Base-by-base conservation (phyloP, 75 land plant species). In the Gnetum montanum region DNA sequence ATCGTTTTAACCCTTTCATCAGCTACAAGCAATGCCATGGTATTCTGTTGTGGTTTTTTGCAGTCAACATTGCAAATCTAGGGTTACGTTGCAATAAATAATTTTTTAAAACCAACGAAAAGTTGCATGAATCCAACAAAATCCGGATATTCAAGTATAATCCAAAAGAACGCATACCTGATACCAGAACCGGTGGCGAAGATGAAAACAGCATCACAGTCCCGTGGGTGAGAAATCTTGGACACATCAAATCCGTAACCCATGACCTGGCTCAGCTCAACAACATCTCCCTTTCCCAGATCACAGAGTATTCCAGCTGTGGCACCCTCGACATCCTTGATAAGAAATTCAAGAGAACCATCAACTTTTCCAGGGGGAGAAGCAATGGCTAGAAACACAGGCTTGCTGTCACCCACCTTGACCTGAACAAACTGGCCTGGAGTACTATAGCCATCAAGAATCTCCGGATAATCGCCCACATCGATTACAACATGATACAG, bases 101-200 rank as follows among this genome's bases (percentile, higher is more conserved):
- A n/a, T n/a, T n/a, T n/a, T n/a, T n/a, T n/a, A n/a, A n/a, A n/a
- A n/a, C n/a, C n/a, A n/a, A n/a, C n/a, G n/a, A n/a, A n/a, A n/a
- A n/a, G n/a, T n/a, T n/a, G n/a, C n/a, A n/a, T n/a, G n/a, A n/a
- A n/a, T n/a, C n/a, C n/a, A n/a, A n/a, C n/a, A n/a, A n/a, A n/a
- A n/a, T n/a, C n/a, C n/a, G n/a, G n/a, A n/a, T n/a, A n/a, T n/a
- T n/a, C n/a, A n/a, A n/a, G n/a, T n/a, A n/a, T n/a, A n/a, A n/a
- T n/a, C n/a, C n/a, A n/a, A n/a, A n/a, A n/a, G n/a, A n/a, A n/a
- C n/a, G n/a, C 49, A 35, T 33, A 93, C 95, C 96, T 95, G 58
- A 90, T 90, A 30, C 99, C 99, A 43, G 93, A 78, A 45, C 93
- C 99, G 6, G 99, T 90, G 46, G 97, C 99, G 41, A 95, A 86